Base-by-base conservation (phyloP, 169 alveolate species). In the Eimeria maxima region DNA sequence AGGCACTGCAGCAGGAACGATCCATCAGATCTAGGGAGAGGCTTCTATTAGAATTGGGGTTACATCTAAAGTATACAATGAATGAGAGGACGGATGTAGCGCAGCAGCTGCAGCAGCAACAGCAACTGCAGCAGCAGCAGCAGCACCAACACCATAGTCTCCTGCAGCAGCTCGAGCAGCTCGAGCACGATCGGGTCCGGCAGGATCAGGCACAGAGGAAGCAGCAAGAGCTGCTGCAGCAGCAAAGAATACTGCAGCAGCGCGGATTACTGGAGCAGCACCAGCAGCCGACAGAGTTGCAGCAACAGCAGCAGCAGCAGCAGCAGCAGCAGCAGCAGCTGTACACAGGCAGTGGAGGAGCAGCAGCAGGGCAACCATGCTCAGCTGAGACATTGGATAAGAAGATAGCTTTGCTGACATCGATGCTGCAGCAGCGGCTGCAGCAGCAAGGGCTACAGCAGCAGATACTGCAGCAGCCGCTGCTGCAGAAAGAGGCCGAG, bases 171-270 rank as follows among this genome's bases (percentile, higher is more conserved):
- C 57, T 50, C 11, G 57, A 50, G 57, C 57, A 11, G 24, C 69
- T 42, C 67, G 42, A 80, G 90, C 90, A 80, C 42, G 67, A 38
- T 10, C 90, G 22, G 10, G 22, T 27, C 42, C 90, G 20, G 90
- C 90, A 38, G 67, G 67, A 47, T 13, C 67, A 80, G 29, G 8
- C 20, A 33, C n/a, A n/a, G n/a, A n/a, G n/a, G n/a, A n/a, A n/a
- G n/a, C n/a, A n/a, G n/a, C n/a, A n/a, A n/a, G n/a, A n/a, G n/a
- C 69, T 27, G 90, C 90, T 42, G 65, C 90, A 80, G 90, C 90
- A 80, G 47, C 90, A 80, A 33, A 11, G 45, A 50, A 24, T 0
- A 73, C 7, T 33, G n/a, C 55, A 3, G 90, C 57, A 50, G 11
- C 57, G 11, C 18, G 57, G 11, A 11, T 5, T 11, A 50, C 57